Evolutionary conservation across 148 eudicot genomes (phyloP).

Genomic region (Gaultheria prostrata): DNA sequence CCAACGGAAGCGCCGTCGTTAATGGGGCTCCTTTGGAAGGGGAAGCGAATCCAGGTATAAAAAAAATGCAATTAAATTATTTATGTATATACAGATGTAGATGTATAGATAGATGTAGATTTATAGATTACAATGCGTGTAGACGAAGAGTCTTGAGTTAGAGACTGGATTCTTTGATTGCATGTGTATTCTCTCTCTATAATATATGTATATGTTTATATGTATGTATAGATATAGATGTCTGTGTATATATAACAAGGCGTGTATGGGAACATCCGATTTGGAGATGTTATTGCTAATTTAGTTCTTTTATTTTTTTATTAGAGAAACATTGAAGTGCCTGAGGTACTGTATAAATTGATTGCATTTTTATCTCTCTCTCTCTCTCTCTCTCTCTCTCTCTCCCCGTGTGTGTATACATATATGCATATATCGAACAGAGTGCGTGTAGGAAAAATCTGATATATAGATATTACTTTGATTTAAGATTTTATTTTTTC

Average conservation of each 20-base stretch:
- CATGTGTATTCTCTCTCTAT: neutral
- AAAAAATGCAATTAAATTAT: neutral
- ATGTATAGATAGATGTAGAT: too few relatives aligned
- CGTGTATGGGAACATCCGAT: neutral
- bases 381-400: too few relatives aligned
- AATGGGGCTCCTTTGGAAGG: neutral
- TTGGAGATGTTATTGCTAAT: neutral
- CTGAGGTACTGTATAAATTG: too few relatives aligned
- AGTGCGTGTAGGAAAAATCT: neutral
- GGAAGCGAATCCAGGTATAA: constrained; percentile 9
- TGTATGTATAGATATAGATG: too few relatives aligned
- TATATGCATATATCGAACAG: neutral
- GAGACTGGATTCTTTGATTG: neutral
- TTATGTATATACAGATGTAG: neutral
- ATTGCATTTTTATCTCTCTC: neutral
- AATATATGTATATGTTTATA: neutral
- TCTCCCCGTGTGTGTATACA: neutral
- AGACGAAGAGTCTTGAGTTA: neutral
- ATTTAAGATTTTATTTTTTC: neutral
- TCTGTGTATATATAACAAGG: neutral
- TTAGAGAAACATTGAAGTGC: too few relatives aligned
- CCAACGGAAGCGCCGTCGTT: neutral
- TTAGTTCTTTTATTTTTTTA: neutral
- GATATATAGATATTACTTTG: neutral
- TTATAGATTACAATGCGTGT: neutral